Base-by-base conservation (phyloP, 345 rosid species). In the Geranium brycei region DNA sequence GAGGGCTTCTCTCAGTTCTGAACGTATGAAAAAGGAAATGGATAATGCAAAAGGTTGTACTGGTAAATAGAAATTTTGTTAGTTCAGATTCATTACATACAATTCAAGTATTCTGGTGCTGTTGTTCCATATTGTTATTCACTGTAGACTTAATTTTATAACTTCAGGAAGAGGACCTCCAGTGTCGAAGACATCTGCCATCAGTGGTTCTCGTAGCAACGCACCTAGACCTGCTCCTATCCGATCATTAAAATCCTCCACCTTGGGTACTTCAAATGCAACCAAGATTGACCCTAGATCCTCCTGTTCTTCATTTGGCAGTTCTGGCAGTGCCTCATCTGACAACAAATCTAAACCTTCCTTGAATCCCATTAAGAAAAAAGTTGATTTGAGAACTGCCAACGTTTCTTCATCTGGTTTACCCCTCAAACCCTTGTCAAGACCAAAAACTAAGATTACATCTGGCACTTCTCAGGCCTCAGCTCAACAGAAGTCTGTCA, bases 251-350 rank as follows among this genome's bases (percentile, higher is more conserved):
- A 81, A 71, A 66, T 79, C 89, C 70, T 68, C 70, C 32, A 23
- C 75, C 61, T 68, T 69, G 60, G 66, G 69, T 59, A 77, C 84
- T 73, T 77, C 87, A 69, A 63, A 65, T 31, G 75, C 79, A 73
- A 68, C 71, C 55, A 85, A 84, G 79, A 68, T 64, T 1, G 86
- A 83, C 66, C 64, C 77, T 78, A 78, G 72, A 60, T 70, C 88
- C 71, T 80, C 96, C 61, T 73, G 84, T 67, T 85, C 95, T 58
- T 83, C 87, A 17, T 62, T 78, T 18, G 92, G 87, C 68, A 84
- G 92, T 79, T 83, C 78, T 58, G 77, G 71, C 69, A 85, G 89
- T 70, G 63, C 69, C 75, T 80, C 83, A 38, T 87, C 91, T 65
- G 75, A 58, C 63, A 68, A 68, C 65, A 76, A 64, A 51, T 59